phyloP scores from a whole-genome alignment of 2,329 filamentous ascomycete species.

The Sordariomycetes sp. region DNA sequence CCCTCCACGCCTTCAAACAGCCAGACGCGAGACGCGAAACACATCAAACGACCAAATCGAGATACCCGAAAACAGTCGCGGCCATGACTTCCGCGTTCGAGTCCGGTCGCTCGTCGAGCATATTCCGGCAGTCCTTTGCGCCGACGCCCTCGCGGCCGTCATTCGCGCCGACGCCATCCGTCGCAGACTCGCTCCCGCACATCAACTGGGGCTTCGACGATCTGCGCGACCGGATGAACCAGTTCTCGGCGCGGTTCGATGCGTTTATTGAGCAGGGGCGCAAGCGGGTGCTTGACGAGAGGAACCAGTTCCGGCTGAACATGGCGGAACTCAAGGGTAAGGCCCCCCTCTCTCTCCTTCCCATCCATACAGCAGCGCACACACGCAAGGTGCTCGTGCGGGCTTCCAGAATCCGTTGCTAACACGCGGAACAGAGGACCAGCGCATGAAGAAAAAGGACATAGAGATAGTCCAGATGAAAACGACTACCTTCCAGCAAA shows the following conservation, averaged over 20 bases:
- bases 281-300: slow-evolving; percentile 80
- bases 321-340: slow-evolving; percentile 81
- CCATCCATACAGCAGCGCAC: background rate
- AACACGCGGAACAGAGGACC: slow-evolving; percentile 52
- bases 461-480: slow-evolving; percentile 73
- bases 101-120: slow-evolving; percentile 52
- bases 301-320: slow-evolving; percentile 86
- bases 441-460: slow-evolving; percentile 77
- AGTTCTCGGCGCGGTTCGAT: slow-evolving; percentile 84
- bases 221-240: slow-evolving; percentile 85
- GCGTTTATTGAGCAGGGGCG: slow-evolving; percentile 85
- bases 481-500: slow-evolving; percentile 56
- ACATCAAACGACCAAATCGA: background rate
- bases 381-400: background rate
- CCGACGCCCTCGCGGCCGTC: slow-evolving; percentile 47
- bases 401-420: background rate
- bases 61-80: background rate
- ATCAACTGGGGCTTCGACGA: slow-evolving; percentile 96
- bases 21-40: background rate
- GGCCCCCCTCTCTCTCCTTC: background rate
- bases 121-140: slow-evolving; percentile 42
- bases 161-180: slow-evolving; percentile 45
- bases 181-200: slow-evolving; percentile 68
- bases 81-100: slow-evolving; percentile 53
- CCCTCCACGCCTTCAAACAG: background rate